Evolutionary conservation across 495 filamentous ascomycete species (phyloP).

Genomic region (Xanthoparmelia taractica): DNA sequence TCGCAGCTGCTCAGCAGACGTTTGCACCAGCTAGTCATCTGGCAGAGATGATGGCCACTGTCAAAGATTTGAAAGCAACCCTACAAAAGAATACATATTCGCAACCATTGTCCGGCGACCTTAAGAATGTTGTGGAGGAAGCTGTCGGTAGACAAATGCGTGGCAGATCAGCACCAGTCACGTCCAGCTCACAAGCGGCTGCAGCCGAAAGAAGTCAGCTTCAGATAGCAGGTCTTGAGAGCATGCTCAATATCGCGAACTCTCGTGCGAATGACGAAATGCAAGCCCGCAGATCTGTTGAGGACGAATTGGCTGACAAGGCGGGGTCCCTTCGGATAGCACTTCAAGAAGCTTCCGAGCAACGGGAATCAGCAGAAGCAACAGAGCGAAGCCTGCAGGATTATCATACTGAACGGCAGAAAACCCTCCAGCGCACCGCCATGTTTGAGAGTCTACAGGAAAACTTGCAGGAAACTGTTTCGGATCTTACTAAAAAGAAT

Average conservation of each 20-base stretch:
- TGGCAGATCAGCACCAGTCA: conserved; percentile 24
- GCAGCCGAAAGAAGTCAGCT: conserved; percentile 46
- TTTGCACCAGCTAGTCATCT: conserved; percentile 38
- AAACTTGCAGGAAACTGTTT: conserved; percentile 55
- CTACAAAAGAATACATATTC: conserved; percentile 22
- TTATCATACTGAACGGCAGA: conserved; percentile 47
- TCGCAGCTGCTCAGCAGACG: conserved; percentile 53
- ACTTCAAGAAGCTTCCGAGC: conserved; percentile 61
- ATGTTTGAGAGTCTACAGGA: conserved; percentile 56
- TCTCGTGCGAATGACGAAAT: conserved; percentile 53
- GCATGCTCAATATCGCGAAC: conserved; percentile 45
- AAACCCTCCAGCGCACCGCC: conserved; percentile 50
- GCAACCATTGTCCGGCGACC: conserved; percentile 25
- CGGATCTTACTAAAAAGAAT: conserved; percentile 54
- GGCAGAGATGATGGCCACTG: conserved; percentile 46
- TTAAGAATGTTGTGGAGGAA: conserved; percentile 44
- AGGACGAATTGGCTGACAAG: conserved; percentile 65
- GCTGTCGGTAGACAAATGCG: conserved; percentile 36
- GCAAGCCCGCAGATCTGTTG: conserved; percentile 55
- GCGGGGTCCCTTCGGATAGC: conserved; percentile 63
- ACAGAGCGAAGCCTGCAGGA: conserved; percentile 49
- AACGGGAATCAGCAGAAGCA: conserved; percentile 62
- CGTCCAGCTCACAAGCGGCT: conserved; percentile 26
- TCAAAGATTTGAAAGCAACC: conserved; percentile 51
- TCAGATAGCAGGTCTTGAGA: conserved; percentile 47